Base-by-base conservation (phyloP, 768 basidiomycete species). In the Clitopilus passeckerianus region DNA sequence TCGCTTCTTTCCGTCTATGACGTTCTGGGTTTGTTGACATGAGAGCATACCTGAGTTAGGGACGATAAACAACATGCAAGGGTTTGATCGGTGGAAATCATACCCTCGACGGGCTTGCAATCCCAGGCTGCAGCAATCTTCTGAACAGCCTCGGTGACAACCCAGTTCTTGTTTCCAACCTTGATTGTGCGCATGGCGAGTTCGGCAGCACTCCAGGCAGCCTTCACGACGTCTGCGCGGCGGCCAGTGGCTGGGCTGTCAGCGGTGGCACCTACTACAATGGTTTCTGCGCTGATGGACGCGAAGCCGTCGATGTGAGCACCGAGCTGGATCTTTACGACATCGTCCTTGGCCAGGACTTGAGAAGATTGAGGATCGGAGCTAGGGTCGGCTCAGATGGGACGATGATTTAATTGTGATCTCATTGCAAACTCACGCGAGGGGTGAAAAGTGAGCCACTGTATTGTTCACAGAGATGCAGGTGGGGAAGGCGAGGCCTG, bases 271-370 rank as follows among this genome's bases (percentile, higher is more conserved):
- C 94, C 92, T 33, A 98, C 84, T 60, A 97, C 85, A 67, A 98
- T 74, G 56, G 96, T 98, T 74, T 99, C 97, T 34, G 93, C 97
- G 69, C 85, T 86, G 72, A 97, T 87, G 57, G 93, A 86, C 18
- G 95, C 95, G 74, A 91, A 98, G 59, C 97, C 97, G 71, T 98
- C 96, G 74, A 99, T 94, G 70, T 99, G 97, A 18, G 95, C 95
- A 52, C 97, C 97, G 61, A 98, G 81, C 73, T 95, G 93, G 63
- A 99, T 76, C 77, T 98, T 98, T 65, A 98, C 96, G 59, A 99
- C 86, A 71, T 99, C 97, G 61, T 86, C 86, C 63, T 93, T 90
- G 24, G 83, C 85, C 64, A 95, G 81, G 55, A 73, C 81, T 71
- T 87, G 86, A 6, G 77, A 75, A 24, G 90, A 84, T 63, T 84